Evolutionary conservation across 1,139 yeast species (phyloP).

Genomic region (Trichomonascaceae sp.): DNA sequence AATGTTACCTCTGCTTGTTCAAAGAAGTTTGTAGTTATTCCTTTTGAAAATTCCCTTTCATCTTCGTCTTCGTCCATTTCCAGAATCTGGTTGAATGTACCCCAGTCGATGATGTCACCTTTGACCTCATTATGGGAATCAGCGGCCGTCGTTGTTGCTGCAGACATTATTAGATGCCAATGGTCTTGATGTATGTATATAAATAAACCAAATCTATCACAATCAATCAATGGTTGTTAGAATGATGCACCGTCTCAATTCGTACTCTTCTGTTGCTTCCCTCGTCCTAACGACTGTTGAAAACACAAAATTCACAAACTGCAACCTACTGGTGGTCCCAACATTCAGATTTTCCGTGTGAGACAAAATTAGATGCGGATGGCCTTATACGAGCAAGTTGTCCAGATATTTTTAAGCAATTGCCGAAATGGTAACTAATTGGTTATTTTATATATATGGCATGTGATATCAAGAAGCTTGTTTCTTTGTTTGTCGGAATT

Average conservation of each 20-base stretch:
- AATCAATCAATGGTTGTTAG: neutral
- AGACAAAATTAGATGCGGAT: neutral
- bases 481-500: neutral
- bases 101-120: conserved; percentile 64
- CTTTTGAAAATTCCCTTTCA: conserved; percentile 68
- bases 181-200: neutral
- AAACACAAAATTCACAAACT: neutral
- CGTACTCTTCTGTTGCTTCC: neutral
- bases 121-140: neutral
- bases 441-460: too few relatives aligned
- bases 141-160: neutral
- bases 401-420: too few relatives aligned
- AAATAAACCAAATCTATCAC: neutral
- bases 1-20: conserved; percentile 86
- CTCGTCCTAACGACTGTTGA: neutral
- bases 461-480: neutral
- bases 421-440: neutral
- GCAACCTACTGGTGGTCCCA: neutral
- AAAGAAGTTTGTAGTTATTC: conserved; percentile 73
- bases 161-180: conserved; percentile 1
- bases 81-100: conserved; percentile 77
- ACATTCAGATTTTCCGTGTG: neutral
- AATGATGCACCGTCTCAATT: neutral
- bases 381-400: too few relatives aligned
- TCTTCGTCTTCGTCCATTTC: conserved; percentile 95